phyloP scores from a whole-genome alignment of 2,329 filamentous ascomycete genomes.

The Aspergillus pseudoviridinutans region DNA sequence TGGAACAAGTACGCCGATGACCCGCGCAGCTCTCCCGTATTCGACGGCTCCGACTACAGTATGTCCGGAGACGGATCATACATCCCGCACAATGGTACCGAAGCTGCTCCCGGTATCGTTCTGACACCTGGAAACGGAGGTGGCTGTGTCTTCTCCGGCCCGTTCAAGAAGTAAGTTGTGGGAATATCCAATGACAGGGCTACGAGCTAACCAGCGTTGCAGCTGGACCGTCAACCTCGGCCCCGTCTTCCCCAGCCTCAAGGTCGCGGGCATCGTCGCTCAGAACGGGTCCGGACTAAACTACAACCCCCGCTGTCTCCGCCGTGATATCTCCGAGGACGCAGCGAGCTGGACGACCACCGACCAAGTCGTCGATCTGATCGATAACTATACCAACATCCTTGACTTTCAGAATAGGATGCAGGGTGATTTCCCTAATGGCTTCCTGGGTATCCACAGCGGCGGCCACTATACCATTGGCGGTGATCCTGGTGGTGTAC shows the following conservation, averaged over 20 bases:
- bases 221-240: conserved; percentile 30
- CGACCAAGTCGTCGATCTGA: conserved; percentile 15
- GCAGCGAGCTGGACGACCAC: conserved; percentile 17
- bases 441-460: conserved; percentile 39
- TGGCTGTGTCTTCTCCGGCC: conserved; percentile 30
- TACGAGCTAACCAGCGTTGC: background rate
- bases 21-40: conserved; percentile 26
- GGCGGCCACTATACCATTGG: conserved; percentile 45
- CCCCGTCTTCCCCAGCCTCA: conserved; percentile 18
- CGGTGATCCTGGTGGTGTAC: conserved; percentile 38
- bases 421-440: conserved; percentile 28
- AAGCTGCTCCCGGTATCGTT: conserved; percentile 35
- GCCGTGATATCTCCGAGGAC: conserved; percentile 22
- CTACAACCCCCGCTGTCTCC: conserved; percentile 31
- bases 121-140: conserved; percentile 35
- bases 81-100: conserved; percentile 14
- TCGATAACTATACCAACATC: conserved; percentile 21
- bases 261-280: conserved; percentile 8
- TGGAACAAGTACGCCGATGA: conserved; percentile 33
- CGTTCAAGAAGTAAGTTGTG: conserved; percentile 30
- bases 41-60: conserved; percentile 38
- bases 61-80: conserved; percentile 45
- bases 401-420: conserved; percentile 16
- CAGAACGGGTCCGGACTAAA: conserved; percentile 17
- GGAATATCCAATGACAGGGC: background rate